Evolutionary conservation across 2,329 filamentous ascomycete genomes (phyloP).

Genomic region (Tolypocladium tropicale): DNA sequence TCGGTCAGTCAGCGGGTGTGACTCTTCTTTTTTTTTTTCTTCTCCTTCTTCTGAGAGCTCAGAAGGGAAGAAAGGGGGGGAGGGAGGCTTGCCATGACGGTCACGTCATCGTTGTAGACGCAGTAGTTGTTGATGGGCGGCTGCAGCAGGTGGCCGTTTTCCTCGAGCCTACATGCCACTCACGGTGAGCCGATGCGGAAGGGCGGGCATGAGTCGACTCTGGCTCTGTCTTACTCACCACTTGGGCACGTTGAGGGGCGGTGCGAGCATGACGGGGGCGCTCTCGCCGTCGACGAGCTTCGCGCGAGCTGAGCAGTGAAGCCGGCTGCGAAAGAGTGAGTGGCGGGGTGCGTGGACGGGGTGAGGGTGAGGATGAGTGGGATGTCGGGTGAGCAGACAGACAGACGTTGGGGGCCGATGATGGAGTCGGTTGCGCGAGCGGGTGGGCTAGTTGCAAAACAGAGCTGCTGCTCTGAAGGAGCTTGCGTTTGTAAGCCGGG

Average conservation of each 20-base stretch:
- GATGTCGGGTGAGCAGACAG: too few species aligned
- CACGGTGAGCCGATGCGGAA: background rate
- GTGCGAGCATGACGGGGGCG: conserved; percentile 29
- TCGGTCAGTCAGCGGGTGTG: background rate
- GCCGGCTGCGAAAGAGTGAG: background rate
- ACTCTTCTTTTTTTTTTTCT: too few species aligned
- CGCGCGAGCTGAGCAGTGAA: background rate
- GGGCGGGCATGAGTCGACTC: too few species aligned
- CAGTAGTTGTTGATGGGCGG: conserved; percentile 97
- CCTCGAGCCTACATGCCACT: conserved; percentile 58
- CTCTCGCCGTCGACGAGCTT: background rate
- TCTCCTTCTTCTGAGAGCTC: too few species aligned
- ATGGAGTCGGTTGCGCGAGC: too few species aligned
- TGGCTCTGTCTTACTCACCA: too few species aligned
- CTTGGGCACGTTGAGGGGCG: conserved; percentile 46
- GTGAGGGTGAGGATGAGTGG: too few species aligned
- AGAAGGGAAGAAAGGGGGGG: background rate
- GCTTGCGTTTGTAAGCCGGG: too few species aligned
- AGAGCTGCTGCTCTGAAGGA: too few species aligned
- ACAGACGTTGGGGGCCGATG: too few species aligned
- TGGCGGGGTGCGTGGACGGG: background rate
- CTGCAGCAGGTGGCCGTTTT: conserved; percentile 85
- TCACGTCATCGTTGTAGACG: conserved; percentile 77
- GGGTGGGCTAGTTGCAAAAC: too few species aligned
- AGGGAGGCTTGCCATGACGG: conserved; percentile 60